Evolutionary conservation across 768 basidiomycete genomes (phyloP), one percentile per base, ranked within the genome.

Genomic region (Podaxis sp.): DNA sequence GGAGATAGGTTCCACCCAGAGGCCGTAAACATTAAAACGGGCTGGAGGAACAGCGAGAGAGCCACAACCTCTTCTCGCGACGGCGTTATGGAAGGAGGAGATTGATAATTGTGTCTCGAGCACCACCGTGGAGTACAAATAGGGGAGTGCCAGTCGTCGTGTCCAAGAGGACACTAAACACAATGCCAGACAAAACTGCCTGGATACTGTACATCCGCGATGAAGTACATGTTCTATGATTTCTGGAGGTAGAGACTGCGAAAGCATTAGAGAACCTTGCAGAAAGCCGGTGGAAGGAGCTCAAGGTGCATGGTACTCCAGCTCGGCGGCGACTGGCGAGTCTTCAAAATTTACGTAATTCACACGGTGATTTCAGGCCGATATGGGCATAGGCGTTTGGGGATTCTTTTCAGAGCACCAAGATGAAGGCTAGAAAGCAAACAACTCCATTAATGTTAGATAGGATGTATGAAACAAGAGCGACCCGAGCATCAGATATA

Each of bases 151-250:
- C 7, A 74, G 56, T 11, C 28, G 24, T 15, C 70, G 66, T 4
- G 68, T 66, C 72, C 71, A 74, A 0, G 63, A 63, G 12, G 67
- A 69, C 2, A 70, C 58, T n/a, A 61, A 58, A 49, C 63, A 68
- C 17, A 74, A 56, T 13, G 66, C 50, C 10, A 53, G 44, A 50
- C 65, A 70, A 38, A 71, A 68, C 28, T 52, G 40, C 0, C 64
- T 65, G 17, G 70, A 71, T 15, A 66, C 38, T 17, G 44, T 41
- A 41, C 65, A 68, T 30, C 64, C 71, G 53, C 66, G 56, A 37
- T 64, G 63, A 54, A 70, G 65, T 17, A 74, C 64, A 15, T 67
- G 58, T 37, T 66, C 55, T 1, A 71, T 54, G 12, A 73, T 26
- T 62, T 74, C 73, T 33, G 54, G 64, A 11, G 73, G 70, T 33